Conservation (phyloP, 768 basidiomycete genomes). For the Boletus pseudo-olivaceus region DNA sequence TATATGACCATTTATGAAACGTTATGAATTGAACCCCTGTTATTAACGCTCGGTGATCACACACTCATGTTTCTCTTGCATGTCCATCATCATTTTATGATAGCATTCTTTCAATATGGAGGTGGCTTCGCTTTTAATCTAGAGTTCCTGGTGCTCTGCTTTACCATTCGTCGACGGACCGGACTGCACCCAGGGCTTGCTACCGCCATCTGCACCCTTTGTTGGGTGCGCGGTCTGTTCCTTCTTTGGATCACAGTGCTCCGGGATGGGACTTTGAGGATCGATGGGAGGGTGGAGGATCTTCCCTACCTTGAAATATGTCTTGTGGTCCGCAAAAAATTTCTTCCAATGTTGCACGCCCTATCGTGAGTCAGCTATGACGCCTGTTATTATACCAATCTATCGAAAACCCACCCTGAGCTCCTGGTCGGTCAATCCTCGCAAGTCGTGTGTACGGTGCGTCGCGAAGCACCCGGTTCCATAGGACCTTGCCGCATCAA, state of each 20-base stretch:
- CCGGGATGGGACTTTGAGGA: constrained; percentile 68
- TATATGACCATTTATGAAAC: constrained; percentile 29
- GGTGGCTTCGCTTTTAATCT: constrained; percentile 21
- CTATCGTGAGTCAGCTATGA: constrained; percentile 35
- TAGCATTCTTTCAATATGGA: constrained; percentile 11
- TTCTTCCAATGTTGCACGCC: constrained; percentile 84
- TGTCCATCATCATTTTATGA: constrained; percentile 21
- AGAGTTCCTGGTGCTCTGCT: constrained; percentile 28
- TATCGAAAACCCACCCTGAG: constrained; percentile 48
- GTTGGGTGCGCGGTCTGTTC: constrained; percentile 28
- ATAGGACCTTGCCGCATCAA: constrained; percentile 89
- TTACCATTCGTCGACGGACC: constrained; percentile 8
- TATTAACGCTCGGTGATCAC: constrained; percentile 6
- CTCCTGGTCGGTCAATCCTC: constrained; percentile 74
- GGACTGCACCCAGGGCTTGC: constrained; percentile 27
- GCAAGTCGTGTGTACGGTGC: constrained; percentile 88
- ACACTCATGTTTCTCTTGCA: constrained; percentile 22
- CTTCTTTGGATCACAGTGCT: constrained; percentile 69
- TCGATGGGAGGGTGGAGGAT: constrained; percentile 77
- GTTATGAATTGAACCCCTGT: constrained; percentile 10
- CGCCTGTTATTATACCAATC: background rate
- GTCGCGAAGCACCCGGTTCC: constrained; percentile 90
- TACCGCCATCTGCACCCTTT: constrained; percentile 25
- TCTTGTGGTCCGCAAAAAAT: constrained; percentile 80
- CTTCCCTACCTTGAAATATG: constrained; percentile 73